Evolutionary conservation across 371 early-diverging fungal species (phyloP).

Genomic region (Coemansia sp.): DNA sequence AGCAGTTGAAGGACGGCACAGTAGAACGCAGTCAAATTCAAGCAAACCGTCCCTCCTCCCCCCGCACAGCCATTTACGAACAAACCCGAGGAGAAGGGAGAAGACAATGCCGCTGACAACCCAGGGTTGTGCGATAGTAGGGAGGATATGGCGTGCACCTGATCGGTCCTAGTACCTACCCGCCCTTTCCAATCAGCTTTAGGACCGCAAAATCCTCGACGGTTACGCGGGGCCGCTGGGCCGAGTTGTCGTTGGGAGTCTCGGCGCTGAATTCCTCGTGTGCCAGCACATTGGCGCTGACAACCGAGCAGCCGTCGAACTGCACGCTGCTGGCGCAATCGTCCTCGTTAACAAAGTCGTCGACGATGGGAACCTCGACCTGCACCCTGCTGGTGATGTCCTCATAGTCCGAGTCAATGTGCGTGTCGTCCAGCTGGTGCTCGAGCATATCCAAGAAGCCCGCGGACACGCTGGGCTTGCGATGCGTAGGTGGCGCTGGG

Average conservation of each 20-base stretch:
- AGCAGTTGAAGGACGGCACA: slow-evolving; percentile 54
- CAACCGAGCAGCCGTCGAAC: background rate
- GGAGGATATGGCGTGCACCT: background rate
- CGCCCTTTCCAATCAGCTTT: slow-evolving; percentile 78
- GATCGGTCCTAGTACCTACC: slow-evolving; percentile 26
- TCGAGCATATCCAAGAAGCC: slow-evolving; percentile 36
- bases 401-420: slow-evolving; percentile 44
- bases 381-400: slow-evolving; percentile 36
- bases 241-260: background rate
- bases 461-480: slow-evolving; percentile 42
- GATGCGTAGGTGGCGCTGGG: slow-evolving; percentile 15
- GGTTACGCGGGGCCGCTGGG: slow-evolving; percentile 18
- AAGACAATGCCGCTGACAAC: background rate
- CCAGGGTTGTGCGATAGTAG: too few relatives aligned
- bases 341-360: slow-evolving; percentile 37
- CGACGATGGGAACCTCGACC: slow-evolving; percentile 44
- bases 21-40: slow-evolving; percentile 56
- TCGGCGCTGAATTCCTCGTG: background rate
- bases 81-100: background rate
- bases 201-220: slow-evolving; percentile 50
- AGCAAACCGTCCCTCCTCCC: slow-evolving; percentile 1
- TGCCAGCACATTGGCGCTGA: background rate
- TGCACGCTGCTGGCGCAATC: background rate
- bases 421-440: slow-evolving; percentile 39
- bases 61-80: background rate